Evolutionary conservation across 352 stramenopile species (phyloP).

Genomic region (Globisporangium canariense): DNA sequence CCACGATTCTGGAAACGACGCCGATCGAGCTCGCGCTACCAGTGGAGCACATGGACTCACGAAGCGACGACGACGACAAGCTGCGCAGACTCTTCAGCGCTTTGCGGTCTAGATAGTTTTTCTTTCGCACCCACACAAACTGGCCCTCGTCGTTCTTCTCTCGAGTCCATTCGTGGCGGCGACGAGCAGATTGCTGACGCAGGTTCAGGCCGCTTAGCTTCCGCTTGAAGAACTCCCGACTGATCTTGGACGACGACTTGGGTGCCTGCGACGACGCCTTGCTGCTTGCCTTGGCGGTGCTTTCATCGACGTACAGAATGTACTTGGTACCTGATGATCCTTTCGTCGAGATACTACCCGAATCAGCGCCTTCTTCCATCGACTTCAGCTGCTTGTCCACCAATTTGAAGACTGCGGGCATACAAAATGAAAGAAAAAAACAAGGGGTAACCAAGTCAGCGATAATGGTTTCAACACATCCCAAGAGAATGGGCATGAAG

Average conservation of each 20-base stretch:
- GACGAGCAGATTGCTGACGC: constrained; percentile 77
- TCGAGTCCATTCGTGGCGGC: constrained; percentile 82
- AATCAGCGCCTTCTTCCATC: constrained; percentile 33
- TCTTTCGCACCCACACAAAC: constrained; percentile 83
- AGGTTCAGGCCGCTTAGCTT: constrained; percentile 79
- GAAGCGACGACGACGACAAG: constrained; percentile 54
- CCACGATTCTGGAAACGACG: constrained; percentile 69
- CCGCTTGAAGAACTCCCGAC: constrained; percentile 65
- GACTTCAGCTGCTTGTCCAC: constrained; percentile 41
- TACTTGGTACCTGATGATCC: constrained; percentile 54
- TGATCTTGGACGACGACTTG: constrained; percentile 40
- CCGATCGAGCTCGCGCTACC: constrained; percentile 62
- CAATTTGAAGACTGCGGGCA: constrained; percentile 48
- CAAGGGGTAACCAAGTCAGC: not conserved
- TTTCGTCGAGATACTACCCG: constrained; percentile 32
- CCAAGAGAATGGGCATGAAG: not conserved
- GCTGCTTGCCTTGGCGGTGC: constrained; percentile 26
- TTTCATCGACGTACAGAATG: constrained; percentile 64
- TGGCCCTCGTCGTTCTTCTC: constrained; percentile 70
- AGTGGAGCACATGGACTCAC: constrained; percentile 66
- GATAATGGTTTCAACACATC: not conserved
- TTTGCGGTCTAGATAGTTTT: constrained; percentile 70
- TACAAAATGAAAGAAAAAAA: not conserved
- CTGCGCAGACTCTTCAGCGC: constrained; percentile 61
- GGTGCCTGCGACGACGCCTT: constrained; percentile 22